Percentiles rank a stretch among this genome's conserved stretches.
These are phyloP conservation scores for Solanum hybrid DNA, from an alignment of 305 asterid species.

Conservation along the genomic window DNA sequence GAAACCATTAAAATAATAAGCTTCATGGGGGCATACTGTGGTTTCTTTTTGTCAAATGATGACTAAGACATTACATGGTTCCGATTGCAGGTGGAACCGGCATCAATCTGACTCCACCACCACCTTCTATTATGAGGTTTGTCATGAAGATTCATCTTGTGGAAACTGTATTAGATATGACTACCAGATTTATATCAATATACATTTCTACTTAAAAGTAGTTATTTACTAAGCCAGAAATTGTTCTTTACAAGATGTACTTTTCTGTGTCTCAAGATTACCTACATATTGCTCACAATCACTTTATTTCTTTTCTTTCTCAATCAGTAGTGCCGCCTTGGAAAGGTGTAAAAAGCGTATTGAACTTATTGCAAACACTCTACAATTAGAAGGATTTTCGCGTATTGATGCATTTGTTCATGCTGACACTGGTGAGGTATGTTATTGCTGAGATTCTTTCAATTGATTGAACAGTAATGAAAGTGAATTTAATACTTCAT, in stretches of 20 bases:
- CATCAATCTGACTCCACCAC: conserved; percentile 89
- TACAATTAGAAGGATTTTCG: conserved; percentile 77
- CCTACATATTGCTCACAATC: conserved; percentile 1
- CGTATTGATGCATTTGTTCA: conserved; percentile 83
- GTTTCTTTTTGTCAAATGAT: neutral
- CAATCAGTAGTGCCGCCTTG: conserved; percentile 46
- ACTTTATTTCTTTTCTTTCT: neutral
- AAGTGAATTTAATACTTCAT: neutral
- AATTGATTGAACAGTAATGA: neutral
- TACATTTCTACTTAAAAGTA: neutral
- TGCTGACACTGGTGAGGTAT: conserved; percentile 77
- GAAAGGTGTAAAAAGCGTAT: conserved; percentile 54
- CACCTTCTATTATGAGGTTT: conserved; percentile 70
- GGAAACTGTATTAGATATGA: neutral
- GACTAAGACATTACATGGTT: neutral
- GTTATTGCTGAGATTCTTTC: conserved; percentile 5
- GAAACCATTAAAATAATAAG: neutral
- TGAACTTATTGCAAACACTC: conserved; percentile 72
- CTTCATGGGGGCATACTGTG: neutral
- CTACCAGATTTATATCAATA: neutral
- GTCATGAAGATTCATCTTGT: neutral
- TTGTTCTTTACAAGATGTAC: neutral
- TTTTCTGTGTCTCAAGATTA: neutral
- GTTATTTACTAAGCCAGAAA: neutral
- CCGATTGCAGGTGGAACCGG: conserved; percentile 76